Evolutionary conservation across 2,329 filamentous ascomycete genomes (phyloP).

Genomic region (Ophioceras dolichostomum): DNA sequence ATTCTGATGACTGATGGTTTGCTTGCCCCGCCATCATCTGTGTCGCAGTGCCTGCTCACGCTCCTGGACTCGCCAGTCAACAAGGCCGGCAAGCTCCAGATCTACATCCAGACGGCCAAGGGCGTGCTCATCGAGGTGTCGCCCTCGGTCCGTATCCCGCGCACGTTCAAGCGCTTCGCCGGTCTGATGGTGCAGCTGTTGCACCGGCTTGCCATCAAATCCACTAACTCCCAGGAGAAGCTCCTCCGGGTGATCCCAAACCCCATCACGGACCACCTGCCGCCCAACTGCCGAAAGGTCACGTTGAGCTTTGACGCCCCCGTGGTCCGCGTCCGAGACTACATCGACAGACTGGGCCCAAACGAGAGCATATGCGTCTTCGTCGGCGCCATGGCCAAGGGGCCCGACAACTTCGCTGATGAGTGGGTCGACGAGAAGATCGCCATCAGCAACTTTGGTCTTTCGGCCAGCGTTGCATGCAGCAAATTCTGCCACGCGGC

Average conservation of each 20-base stretch:
- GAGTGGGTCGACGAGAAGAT: constrained; percentile 93
- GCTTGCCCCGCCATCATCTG: neutral
- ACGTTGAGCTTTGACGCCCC: constrained; percentile 90
- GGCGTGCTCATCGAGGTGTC: constrained; percentile 96
- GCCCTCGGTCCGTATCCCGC: constrained; percentile 92
- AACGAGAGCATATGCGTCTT: constrained; percentile 97
- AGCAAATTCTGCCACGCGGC: constrained; percentile 99
- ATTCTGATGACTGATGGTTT: constrained; percentile 15
- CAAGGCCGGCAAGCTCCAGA: constrained; percentile 94
- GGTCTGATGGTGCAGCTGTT: constrained; percentile 97
- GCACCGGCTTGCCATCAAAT: constrained; percentile 89
- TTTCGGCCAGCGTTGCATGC: constrained; percentile 95
- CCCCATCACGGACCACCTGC: constrained; percentile 92
- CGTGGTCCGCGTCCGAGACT: constrained; percentile 78
- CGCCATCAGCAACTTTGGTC: constrained; percentile 94
- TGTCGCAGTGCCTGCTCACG: constrained; percentile 94
- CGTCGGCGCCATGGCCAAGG: constrained; percentile 97
- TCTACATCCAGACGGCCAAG: constrained; percentile 97
- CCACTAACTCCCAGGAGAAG: constrained; percentile 95
- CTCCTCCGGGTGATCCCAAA: constrained; percentile 96
- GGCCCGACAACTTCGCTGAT: constrained; percentile 89
- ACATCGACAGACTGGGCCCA: constrained; percentile 63
- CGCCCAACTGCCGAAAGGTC: constrained; percentile 94
- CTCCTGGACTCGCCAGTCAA: constrained; percentile 97
- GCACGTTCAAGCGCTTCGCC: constrained; percentile 97